Evolutionary conservation across 192 early-diverging fungal genomes (phyloP), one percentile per base, ranked within the genome.

Genomic region (Backusella circina): DNA sequence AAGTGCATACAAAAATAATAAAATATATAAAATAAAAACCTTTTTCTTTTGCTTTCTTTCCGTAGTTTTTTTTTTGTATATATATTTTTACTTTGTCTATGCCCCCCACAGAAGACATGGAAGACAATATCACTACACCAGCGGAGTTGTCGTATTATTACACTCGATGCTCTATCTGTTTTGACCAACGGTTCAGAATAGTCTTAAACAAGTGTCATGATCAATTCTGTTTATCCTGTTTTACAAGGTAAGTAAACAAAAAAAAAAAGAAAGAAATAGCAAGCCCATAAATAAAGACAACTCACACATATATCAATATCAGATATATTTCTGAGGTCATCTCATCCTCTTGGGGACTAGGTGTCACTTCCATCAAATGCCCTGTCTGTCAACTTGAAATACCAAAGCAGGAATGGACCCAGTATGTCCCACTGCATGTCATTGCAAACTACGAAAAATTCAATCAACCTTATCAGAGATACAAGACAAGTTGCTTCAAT

Each of bases 141-240:
- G 26, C 5, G 26, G 35, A 57, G 54, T 81, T 47, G 85, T 84
- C 8, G 79, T 89, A 79, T 67, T 89, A 82, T 79, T 67, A 86
- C 5, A 85, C 84, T 37, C 70, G 86, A 18, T 89, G 88, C 37
- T 87, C 86, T 36, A 89, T 89, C 69, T 89, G 88, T 75, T 89
- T 89, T 79, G 86, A 89, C 71, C 73, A 85, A 30, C 77, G 71
- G 9, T 61, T 87, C 31, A 86, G 87, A 67, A 79, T 89, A 37
- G 87, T 85, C 35, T 81, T 89, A n/a, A 86, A 86, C 8, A 68
- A 71, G 37, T 89, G 88, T 67, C 71, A 79, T 36, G 86, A 89
- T 69, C 88, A 89, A 67, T 89, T 85, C 72, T 89, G 88, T 47
- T 37, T 79, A 26, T 81, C 83, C 12, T 89, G 88, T 68, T 73